These are phyloP conservation scores for Xylaria sp. DNA, from an alignment of 2,329 filamentous ascomycete species.

Conservation along the genomic window DNA sequence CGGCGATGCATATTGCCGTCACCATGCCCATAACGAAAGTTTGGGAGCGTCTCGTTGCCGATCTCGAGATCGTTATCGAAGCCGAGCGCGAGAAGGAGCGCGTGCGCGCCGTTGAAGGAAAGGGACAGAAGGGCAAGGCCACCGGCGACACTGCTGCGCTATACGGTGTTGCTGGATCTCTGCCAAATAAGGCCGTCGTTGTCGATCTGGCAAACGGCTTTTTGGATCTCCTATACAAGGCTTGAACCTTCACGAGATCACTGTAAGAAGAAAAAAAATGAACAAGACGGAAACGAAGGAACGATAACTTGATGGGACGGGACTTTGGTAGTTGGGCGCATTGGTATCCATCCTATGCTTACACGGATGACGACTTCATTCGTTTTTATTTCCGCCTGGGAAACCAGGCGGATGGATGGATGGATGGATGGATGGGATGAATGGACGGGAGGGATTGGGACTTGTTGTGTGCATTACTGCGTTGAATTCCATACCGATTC, in stretches of 20 bases:
- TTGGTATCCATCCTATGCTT: no score
- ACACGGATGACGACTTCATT: no score
- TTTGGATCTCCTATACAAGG: conserved; percentile 88
- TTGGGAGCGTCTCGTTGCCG: conserved; percentile 71
- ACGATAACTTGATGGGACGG: neutral
- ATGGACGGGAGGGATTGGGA: neutral
- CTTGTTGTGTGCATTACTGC: neutral
- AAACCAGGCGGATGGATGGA: neutral
- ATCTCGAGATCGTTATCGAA: conserved; percentile 62
- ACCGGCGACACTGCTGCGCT: conserved; percentile 78
- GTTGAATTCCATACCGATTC: neutral
- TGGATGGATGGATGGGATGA: neutral
- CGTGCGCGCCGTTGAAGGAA: conserved; percentile 64
- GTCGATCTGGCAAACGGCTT: conserved; percentile 87
- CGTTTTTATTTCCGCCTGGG: no score
- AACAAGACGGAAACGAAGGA: neutral
- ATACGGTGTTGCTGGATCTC: conserved; percentile 89
- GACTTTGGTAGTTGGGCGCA: no score
- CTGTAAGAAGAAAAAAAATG: neutral
- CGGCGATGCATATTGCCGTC: conserved; percentile 90
- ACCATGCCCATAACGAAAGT: conserved; percentile 80
- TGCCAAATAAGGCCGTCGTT: conserved; percentile 94
- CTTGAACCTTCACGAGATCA: conserved; percentile 37
- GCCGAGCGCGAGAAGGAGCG: conserved; percentile 77
- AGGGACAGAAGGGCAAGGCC: conserved; percentile 58